phyloP scores from a whole-genome alignment of 371 early-diverging fungal genomes.

The Mucor mucedo region DNA sequence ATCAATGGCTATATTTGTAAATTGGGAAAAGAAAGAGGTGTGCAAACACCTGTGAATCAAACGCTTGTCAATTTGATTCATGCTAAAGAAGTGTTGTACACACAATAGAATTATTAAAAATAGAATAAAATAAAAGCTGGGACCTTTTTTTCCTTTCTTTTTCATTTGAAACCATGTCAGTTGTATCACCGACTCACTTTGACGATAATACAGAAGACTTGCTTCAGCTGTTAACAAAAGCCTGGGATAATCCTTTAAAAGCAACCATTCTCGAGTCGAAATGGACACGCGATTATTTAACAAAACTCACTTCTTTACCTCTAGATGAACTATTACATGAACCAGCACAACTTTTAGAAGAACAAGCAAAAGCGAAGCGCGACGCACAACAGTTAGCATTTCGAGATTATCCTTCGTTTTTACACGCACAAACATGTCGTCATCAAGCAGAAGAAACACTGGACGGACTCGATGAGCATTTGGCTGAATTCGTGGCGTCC shows the following conservation, averaged over 20 bases:
- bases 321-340: conserved; percentile 63
- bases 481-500: conserved; percentile 50
- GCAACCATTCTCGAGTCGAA: conserved; percentile 25
- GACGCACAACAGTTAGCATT: conserved; percentile 75
- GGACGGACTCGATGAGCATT: conserved; percentile 54
- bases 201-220: conserved; percentile 38
- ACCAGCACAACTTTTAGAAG: conserved; percentile 54
- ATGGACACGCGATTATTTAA: conserved; percentile 69
- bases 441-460: conserved; percentile 60
- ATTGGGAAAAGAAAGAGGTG: conserved; percentile 24
- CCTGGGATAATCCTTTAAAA: conserved; percentile 25
- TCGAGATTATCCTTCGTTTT: conserved; percentile 71
- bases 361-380: conserved; percentile 61
- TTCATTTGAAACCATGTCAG: conserved; percentile 10
- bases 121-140: neutral
- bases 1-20: conserved; percentile 63
- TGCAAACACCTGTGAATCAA: conserved; percentile 25
- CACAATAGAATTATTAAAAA: neutral
- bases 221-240: conserved; percentile 28
- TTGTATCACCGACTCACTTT: conserved; percentile 11
- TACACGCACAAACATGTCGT: conserved; percentile 68
- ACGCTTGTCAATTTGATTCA: conserved; percentile 36
- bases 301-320: conserved; percentile 64
- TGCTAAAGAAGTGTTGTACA: conserved; percentile 33
- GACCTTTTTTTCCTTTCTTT: neutral